Conservation (phyloP, 305 asterid species). For the Fraxinus velutina region DNA sequence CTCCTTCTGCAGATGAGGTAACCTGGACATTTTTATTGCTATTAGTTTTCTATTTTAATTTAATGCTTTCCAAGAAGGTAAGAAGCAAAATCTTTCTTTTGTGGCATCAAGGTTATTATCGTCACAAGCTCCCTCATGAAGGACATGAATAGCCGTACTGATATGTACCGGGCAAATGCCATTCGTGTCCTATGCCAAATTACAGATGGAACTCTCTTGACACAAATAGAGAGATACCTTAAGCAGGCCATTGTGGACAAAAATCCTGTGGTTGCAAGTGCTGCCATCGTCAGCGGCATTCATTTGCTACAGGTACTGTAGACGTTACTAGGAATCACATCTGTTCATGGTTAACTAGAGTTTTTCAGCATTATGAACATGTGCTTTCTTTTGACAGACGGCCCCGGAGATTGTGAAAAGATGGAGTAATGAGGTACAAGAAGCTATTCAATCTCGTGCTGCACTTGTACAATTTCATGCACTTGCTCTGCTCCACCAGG, state of each 20-base stretch:
- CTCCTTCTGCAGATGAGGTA: slow-evolving; percentile 93
- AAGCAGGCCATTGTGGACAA: slow-evolving; percentile 96
- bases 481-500: slow-evolving; percentile 96
- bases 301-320: slow-evolving; percentile 82
- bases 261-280: slow-evolving; percentile 91
- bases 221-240: slow-evolving; percentile 90
- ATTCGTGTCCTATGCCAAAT: slow-evolving; percentile 90
- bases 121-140: slow-evolving; percentile 96
- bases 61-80: slow-evolving; percentile 19
- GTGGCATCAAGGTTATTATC: slow-evolving; percentile 65
- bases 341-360: slow-evolving; percentile 13
- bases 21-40: slow-evolving; percentile 5
- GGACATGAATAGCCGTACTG: slow-evolving; percentile 96
- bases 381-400: slow-evolving; percentile 45
- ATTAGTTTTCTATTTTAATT: slow-evolving; percentile 8
- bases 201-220: slow-evolving; percentile 83
- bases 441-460: slow-evolving; percentile 95
- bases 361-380: not conserved
- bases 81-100: slow-evolving; percentile 29
- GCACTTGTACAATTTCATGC: slow-evolving; percentile 99
- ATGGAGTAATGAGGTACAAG: slow-evolving; percentile 99
- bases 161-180: slow-evolving; percentile 93
- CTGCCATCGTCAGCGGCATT: slow-evolving; percentile 91
- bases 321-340: not conserved
- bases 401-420: slow-evolving; percentile 92